Evolutionary conservation across 148 eudicot genomes (phyloP), one percentile per base, ranked within the genome.

Genomic region (Chenopodium formosanum): DNA sequence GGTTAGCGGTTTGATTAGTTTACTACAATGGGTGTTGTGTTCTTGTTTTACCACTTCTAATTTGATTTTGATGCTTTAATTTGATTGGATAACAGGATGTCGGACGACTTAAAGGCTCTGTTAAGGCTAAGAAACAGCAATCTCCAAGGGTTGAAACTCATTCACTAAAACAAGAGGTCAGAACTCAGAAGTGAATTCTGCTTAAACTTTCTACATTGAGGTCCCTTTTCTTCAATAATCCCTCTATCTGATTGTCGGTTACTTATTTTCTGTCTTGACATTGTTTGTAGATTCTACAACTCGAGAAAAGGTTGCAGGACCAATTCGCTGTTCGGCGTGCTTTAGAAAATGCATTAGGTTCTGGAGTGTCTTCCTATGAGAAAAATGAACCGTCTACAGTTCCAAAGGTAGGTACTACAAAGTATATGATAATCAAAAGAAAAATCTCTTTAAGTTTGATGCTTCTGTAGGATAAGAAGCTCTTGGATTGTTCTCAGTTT

Each of bases 81-180:
- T 65, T 74, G 82, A 12, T 80, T 64, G 73, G 65, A 31, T 83
- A 46, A 16, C 88, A 93, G 98, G 94, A 93, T 72, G 83, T 83
- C 81, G 87, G 80, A 72, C 85, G 81, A 73, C 47, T 84, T 67
- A 83, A 89, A 86, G 86, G 86, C 79, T 85, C 86, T 77, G 25
- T 78, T 69, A 86, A 79, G 73, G 68, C 87, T 82, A 89, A 85
- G 83, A 84, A 83, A 83, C 85, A 84, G 82, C 86, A 84, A 31
- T 86, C 87, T 75, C 91, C 91, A 13, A 84, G 79, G 44, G 79
- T 88, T 34, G 89, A 89, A 78, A 87, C 92, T 19, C 90, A 86
- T 84, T 90, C 91, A 37, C 75, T 95, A 79, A 92, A 91, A 82
- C 92, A 86, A 85, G 98, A 95, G 96, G 98, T 94, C 88, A 60